Percentiles rank a stretch among this genome's conserved stretches.
Conservation (phyloP, 1,139 yeast species). For the Lizanozyma gosingica region DNA sequence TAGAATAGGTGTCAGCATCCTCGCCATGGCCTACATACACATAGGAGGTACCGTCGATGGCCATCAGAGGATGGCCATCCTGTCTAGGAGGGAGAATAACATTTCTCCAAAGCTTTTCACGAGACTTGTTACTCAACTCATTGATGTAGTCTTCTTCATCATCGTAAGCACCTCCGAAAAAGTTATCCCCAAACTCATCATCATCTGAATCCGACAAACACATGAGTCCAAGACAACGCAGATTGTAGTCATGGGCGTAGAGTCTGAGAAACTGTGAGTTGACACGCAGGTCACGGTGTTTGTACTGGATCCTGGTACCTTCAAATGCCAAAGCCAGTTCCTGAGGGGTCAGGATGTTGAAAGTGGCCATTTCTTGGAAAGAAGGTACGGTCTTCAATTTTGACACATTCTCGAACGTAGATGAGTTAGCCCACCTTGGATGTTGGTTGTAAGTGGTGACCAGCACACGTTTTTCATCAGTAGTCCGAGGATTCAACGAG, state of each 20-base stretch:
- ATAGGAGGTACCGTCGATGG: constrained; percentile 17
- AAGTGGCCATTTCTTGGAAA: neutral
- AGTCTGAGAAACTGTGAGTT: constrained; percentile 36
- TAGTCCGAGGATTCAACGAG: neutral
- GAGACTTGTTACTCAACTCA: constrained; percentile 27
- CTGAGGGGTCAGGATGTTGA: neutral
- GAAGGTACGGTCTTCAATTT: neutral
- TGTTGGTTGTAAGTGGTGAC: neutral
- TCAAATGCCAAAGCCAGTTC: neutral
- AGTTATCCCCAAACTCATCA: constrained; percentile 16
- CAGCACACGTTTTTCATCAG: neutral
- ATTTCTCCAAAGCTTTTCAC: constrained; percentile 41
- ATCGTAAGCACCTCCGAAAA: constrained; percentile 21
- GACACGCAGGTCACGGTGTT: constrained; percentile 33
- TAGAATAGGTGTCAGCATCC: constrained; percentile 3
- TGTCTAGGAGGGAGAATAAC: constrained; percentile 40
- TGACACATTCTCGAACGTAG: neutral
- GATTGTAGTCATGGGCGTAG: constrained; percentile 38
- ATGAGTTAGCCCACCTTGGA: neutral
- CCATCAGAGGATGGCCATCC: constrained; percentile 23
- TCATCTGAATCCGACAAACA: constrained; percentile 22
- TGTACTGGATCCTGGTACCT: neutral
- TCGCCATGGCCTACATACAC: constrained; percentile 11
- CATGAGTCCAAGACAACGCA: constrained; percentile 21
- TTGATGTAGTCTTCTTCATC: constrained; percentile 16